Evolutionary conservation across 2,329 filamentous ascomycete species (phyloP).

Genomic region (Fusarium fujikuroi): DNA sequence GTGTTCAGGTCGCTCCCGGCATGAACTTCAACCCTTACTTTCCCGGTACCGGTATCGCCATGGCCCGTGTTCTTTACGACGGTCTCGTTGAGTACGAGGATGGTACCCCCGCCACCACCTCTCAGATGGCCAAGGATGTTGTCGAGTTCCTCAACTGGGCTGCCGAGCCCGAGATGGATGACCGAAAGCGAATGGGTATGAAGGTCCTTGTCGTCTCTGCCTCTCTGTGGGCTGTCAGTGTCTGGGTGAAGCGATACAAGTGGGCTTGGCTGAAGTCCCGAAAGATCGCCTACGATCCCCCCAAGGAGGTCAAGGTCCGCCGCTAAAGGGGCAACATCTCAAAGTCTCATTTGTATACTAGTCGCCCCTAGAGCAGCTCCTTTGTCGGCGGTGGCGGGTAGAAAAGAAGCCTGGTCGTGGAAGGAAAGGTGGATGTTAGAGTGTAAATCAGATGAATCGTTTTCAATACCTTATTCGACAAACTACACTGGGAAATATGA

Average conservation of each 20-base stretch:
- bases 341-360: slow-evolving; percentile 55
- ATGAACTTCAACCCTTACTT: slow-evolving; percentile 99
- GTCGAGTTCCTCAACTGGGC: slow-evolving; percentile 99
- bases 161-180: slow-evolving; percentile 98
- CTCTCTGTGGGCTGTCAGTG: slow-evolving; percentile 83
- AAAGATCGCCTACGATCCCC: slow-evolving; percentile 90
- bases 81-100: slow-evolving; percentile 99
- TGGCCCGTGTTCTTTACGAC: slow-evolving; percentile 98
- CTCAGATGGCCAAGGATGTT: slow-evolving; percentile 99
- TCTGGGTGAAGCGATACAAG: slow-evolving; percentile 99
- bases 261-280: slow-evolving; percentile 96
- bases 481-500: slow-evolving; percentile 15
- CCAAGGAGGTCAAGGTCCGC: slow-evolving; percentile 64
- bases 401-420: slow-evolving; percentile 49
- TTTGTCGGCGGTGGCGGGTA: slow-evolving; percentile 57
- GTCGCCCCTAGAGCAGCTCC: slow-evolving; percentile 56
- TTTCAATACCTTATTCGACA: slow-evolving; percentile 52
- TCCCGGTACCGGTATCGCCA: slow-evolving; percentile 97
- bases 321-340: slow-evolving; percentile 52
- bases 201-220: slow-evolving; percentile 88
- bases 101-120: slow-evolving; percentile 90
- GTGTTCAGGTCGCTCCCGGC: slow-evolving; percentile 83
- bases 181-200: slow-evolving; percentile 99
- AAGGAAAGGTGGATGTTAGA: slow-evolving; percentile 53
- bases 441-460: slow-evolving; percentile 63